These are phyloP conservation scores for Globisporangium solare DNA, from an alignment of 352 stramenopile species.

Conservation along the genomic window DNA sequence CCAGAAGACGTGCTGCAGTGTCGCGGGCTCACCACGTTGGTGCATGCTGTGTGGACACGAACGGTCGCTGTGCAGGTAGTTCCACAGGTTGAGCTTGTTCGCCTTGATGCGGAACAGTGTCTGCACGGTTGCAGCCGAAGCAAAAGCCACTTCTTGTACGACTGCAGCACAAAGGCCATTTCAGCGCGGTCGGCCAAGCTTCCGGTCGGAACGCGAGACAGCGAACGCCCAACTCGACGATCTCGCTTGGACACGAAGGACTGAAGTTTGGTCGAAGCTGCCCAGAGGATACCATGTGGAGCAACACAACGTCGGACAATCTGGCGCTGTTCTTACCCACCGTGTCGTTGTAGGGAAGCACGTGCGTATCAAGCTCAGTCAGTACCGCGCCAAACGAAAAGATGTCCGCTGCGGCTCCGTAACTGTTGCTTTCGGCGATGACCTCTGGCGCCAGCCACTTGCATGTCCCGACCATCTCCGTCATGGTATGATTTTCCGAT, in stretches of 20 bases:
- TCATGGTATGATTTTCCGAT: not conserved
- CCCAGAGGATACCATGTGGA: slow-evolving; percentile 28
- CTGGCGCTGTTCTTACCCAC: slow-evolving; percentile 14
- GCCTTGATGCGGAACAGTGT: too few species aligned
- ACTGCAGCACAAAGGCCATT: too few species aligned
- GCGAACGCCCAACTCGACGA: slow-evolving; percentile 30
- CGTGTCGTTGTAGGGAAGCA: slow-evolving; percentile 33
- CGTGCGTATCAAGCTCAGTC: slow-evolving; percentile 44
- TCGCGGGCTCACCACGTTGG: too few species aligned
- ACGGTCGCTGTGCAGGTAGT: too few species aligned
- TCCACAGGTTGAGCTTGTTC: too few species aligned
- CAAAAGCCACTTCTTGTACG: too few species aligned
- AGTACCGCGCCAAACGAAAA: slow-evolving; percentile 45
- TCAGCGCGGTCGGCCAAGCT: too few species aligned
- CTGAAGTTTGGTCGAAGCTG: slow-evolving; percentile 20
- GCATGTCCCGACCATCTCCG: slow-evolving; percentile 9
- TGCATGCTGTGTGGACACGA: too few species aligned
- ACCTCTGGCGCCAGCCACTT: slow-evolving; percentile 43
- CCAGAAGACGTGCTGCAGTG: too few species aligned
- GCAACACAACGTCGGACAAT: slow-evolving; percentile 28
- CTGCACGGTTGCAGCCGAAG: too few species aligned
- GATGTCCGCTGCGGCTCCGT: slow-evolving; percentile 30
- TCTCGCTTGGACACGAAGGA: slow-evolving; percentile 14
- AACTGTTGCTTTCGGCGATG: slow-evolving; percentile 24
- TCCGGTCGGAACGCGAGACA: too few species aligned